A percentile compares a stretch with the other conserved stretches of the same genome.
Evolutionary conservation across 495 filamentous ascomycete species (phyloP).

Genomic region (Cenococcum geophilum): DNA sequence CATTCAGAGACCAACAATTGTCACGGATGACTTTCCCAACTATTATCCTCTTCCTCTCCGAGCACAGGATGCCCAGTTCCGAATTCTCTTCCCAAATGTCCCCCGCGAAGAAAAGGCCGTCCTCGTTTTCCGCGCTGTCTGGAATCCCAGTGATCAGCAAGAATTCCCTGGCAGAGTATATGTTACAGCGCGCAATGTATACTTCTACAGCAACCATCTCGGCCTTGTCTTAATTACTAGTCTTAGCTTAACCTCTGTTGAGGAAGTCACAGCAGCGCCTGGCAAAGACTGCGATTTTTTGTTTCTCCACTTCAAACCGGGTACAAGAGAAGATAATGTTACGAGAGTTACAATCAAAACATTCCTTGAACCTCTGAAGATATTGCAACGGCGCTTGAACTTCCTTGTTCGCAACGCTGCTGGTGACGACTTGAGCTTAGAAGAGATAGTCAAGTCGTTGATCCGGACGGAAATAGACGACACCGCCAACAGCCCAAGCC

Average conservation of each 20-base stretch:
- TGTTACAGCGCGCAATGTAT: slow-evolving; percentile 76
- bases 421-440: slow-evolving; percentile 48
- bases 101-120: slow-evolving; percentile 68
- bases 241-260: slow-evolving; percentile 64
- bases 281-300: slow-evolving; percentile 91
- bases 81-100: slow-evolving; percentile 80
- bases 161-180: slow-evolving; percentile 84
- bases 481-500: slow-evolving; percentile 58
- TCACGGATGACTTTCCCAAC: slow-evolving; percentile 59
- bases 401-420: slow-evolving; percentile 70
- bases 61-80: slow-evolving; percentile 87
- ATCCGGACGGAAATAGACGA: slow-evolving; percentile 63
- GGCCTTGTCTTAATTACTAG: slow-evolving; percentile 82
- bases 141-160: slow-evolving; percentile 70
- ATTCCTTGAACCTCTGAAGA: slow-evolving; percentile 78
- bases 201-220: slow-evolving; percentile 92
- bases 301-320: slow-evolving; percentile 71
- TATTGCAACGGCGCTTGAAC: slow-evolving; percentile 78
- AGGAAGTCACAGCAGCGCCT: slow-evolving; percentile 81
- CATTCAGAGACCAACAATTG: slow-evolving; percentile 40
- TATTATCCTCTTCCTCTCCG: slow-evolving; percentile 79
- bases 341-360: slow-evolving; percentile 79
- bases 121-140: slow-evolving; percentile 68
- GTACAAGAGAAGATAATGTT: slow-evolving; percentile 54
- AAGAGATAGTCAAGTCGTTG: slow-evolving; percentile 58